A percentile compares a stretch with the other conserved stretches of the same genome.
Evolutionary conservation across 495 filamentous ascomycete genomes (phyloP).

Genomic region (Trichoderma asperelloides): DNA sequence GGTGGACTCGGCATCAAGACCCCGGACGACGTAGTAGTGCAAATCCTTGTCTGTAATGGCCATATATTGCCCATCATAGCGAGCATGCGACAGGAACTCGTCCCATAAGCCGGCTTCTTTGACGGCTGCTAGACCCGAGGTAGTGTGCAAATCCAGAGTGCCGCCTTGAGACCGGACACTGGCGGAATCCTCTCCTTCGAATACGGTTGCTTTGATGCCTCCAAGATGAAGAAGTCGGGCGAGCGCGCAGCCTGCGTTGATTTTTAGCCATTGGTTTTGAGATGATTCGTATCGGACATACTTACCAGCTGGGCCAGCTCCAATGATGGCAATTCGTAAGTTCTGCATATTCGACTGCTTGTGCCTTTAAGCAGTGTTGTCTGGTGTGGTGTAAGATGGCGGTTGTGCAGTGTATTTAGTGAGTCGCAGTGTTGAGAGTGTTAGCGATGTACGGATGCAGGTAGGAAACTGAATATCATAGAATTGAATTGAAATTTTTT

Average conservation of each 20-base stretch:
- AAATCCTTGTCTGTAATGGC: slow-evolving; percentile 29
- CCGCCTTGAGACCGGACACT: slow-evolving; percentile 39
- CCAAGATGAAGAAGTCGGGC: slow-evolving; percentile 42
- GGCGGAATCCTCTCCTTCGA: slow-evolving; percentile 38
- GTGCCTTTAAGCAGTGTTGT: neutral
- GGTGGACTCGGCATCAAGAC: slow-evolving; percentile 6
- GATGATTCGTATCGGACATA: neutral
- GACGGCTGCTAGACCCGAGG: slow-evolving; percentile 42
- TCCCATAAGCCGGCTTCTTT: slow-evolving; percentile 40
- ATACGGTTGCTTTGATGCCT: slow-evolving; percentile 35
- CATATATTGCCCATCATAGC: slow-evolving; percentile 41
- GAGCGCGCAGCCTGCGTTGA: slow-evolving; percentile 28
- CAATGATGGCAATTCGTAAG: slow-evolving; percentile 7
- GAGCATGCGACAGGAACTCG: slow-evolving; percentile 33
- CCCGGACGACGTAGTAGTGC: slow-evolving; percentile 11
- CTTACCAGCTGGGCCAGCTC: slow-evolving; percentile 8
- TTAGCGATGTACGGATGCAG: neutral
- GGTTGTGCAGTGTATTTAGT: neutral
- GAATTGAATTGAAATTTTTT: neutral
- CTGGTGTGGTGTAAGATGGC: neutral
- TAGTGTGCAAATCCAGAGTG: slow-evolving; percentile 45
- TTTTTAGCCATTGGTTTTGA: slow-evolving; percentile 30
- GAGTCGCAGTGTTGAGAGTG: neutral
- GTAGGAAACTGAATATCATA: neutral
- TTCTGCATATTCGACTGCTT: neutral